Percentiles rank a stretch among this genome's conserved stretches.
Conservation (phyloP, 2,329 filamentous ascomycete genomes). For the Phyllosticta paracitricarpa region DNA sequence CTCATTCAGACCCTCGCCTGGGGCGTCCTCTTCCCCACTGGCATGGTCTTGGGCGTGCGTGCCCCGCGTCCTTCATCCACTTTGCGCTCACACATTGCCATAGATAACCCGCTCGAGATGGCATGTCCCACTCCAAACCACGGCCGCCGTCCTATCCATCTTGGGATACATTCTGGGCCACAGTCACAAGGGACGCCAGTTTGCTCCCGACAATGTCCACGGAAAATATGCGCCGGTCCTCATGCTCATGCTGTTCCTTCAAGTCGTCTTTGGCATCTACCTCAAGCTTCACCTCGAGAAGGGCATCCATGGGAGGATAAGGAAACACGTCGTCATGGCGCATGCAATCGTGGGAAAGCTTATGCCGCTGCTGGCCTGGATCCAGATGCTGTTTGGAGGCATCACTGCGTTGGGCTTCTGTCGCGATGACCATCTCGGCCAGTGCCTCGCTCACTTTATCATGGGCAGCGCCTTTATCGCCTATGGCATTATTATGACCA, state of each 20-base stretch:
- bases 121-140: constrained; percentile 82
- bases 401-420: constrained; percentile 91
- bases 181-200: constrained; percentile 79
- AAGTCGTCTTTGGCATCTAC: constrained; percentile 75
- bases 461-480: constrained; percentile 96
- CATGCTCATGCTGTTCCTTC: constrained; percentile 67
- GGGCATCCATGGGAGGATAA: constrained; percentile 69
- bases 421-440: constrained; percentile 78
- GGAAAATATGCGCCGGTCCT: constrained; percentile 68
- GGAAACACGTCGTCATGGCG: constrained; percentile 57
- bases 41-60: constrained; percentile 88
- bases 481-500: constrained; percentile 79
- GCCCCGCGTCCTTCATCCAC: background rate
- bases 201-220: constrained; percentile 65
- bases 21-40: constrained; percentile 83
- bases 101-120: constrained; percentile 83
- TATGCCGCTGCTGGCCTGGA: constrained; percentile 80
- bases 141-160: constrained; percentile 65
- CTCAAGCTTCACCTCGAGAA: constrained; percentile 81
- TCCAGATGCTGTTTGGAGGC: constrained; percentile 91
- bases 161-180: constrained; percentile 88
- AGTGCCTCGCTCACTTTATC: constrained; percentile 94
- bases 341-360: constrained; percentile 79
- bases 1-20: constrained; percentile 78
- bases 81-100: constrained; percentile 4